A percentile compares a stretch with the other conserved stretches of the same genome.
Evolutionary conservation across 768 basidiomycete genomes (phyloP).

Genomic region (Cystoderma amianthinum): DNA sequence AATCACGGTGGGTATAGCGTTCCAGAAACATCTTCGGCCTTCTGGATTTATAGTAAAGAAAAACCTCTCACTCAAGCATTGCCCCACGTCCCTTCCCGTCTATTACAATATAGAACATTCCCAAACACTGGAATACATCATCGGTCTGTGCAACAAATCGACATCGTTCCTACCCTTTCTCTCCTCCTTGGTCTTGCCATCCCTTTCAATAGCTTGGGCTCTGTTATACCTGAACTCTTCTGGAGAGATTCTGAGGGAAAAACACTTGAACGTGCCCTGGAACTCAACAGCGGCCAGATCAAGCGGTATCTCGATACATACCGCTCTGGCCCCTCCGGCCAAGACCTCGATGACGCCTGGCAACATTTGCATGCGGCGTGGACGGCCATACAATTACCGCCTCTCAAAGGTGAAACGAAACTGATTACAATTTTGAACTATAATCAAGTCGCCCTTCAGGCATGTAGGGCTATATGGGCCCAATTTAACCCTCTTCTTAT

Average conservation of each 20-base stretch:
- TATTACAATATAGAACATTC: slow-evolving; percentile 51
- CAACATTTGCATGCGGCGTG: slow-evolving; percentile 38
- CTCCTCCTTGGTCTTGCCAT: slow-evolving; percentile 92
- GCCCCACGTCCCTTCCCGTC: slow-evolving; percentile 33
- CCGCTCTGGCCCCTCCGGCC: slow-evolving; percentile 58
- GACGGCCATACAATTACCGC: slow-evolving; percentile 20
- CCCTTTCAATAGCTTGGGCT: slow-evolving; percentile 93
- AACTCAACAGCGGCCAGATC: slow-evolving; percentile 71
- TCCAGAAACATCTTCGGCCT: slow-evolving; percentile 76
- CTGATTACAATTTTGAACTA: slow-evolving; percentile 40
- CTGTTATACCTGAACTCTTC: slow-evolving; percentile 89
- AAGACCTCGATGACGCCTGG: slow-evolving; percentile 71
- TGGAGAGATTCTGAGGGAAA: slow-evolving; percentile 35
- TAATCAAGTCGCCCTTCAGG: slow-evolving; percentile 52
- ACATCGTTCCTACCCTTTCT: slow-evolving; percentile 83
- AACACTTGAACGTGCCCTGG: slow-evolving; percentile 51
- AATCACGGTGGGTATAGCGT: slow-evolving; percentile 92
- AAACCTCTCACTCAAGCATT: slow-evolving; percentile 32
- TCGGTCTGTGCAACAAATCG: slow-evolving; percentile 85
- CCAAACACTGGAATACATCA: slow-evolving; percentile 47
- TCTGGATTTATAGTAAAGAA: slow-evolving; percentile 92
- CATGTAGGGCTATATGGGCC: slow-evolving; percentile 88
- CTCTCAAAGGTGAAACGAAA: slow-evolving; percentile 18
- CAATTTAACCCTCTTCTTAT: slow-evolving; percentile 85
- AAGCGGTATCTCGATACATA: slow-evolving; percentile 73